Base-by-base conservation (phyloP, 495 filamentous ascomycete species). In the Immersiella caudata region DNA sequence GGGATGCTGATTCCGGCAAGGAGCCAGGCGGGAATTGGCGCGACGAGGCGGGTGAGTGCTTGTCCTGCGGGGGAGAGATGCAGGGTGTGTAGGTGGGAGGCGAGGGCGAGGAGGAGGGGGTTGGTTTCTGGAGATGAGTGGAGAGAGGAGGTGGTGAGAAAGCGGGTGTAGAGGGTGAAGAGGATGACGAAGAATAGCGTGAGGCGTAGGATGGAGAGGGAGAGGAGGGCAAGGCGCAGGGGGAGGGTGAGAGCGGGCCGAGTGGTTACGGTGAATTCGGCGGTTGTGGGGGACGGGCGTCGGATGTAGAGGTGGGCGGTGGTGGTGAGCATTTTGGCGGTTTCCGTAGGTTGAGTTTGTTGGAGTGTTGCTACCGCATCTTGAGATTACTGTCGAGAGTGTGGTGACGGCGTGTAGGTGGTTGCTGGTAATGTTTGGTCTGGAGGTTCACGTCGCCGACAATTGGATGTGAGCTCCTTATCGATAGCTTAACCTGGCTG, bases 251-350 rank as follows among this genome's bases (percentile, higher is more conserved):
- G 78, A 24, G 81, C 86, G 14, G 82, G 84, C 65, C 85, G 84
- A 71, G 92, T 94, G 65, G 92, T 93, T 59, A 95, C 90, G 58
- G 90, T 93, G 82, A 91, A 96, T 71, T 91, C 90, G 70, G 88
- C 87, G n/a, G 93, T 94, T 24, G 92, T 93, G 50, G 92, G 90
- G 40, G 93, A 94, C 56, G 93, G 92, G 59, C 89, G 89, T 71
- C 87, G 86, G 60, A 86, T 85, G 67, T 82, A 85, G 50, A 96
- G 88, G 66, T 81, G 80, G 0, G 84, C 82, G 1, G 77, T 35
- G 1, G 82, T 82, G 46, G 81, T 82, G 67, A 86, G 77, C 85
- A 88, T 87, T 29, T 64, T 73, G 68, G 27, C 24, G 70, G 51
- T 49, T 49, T 49, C 46, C 52, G 11, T 26, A 24, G 60, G 59